Conservation (phyloP, 768 basidiomycete genomes). For the Boletus rubescentipes region DNA sequence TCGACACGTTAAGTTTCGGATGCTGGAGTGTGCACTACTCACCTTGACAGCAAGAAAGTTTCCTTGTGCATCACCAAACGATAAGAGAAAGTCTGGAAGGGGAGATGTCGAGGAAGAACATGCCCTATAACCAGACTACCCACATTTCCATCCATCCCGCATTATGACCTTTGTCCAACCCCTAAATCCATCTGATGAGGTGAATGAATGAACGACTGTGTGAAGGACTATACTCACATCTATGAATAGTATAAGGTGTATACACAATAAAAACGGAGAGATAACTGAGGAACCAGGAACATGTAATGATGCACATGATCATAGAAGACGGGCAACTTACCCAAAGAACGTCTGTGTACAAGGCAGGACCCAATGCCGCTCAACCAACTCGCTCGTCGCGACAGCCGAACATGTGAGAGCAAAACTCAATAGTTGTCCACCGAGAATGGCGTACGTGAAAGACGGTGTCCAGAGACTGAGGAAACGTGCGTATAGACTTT, state of each 20-base stretch:
- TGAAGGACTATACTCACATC: constrained; percentile 51
- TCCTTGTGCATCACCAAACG: constrained; percentile 78
- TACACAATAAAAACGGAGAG: constrained; percentile 68
- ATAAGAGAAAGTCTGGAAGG: constrained; percentile 69
- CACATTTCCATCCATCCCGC: constrained; percentile 89
- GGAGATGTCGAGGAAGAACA: background rate
- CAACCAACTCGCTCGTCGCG: constrained; percentile 73
- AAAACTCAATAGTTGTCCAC: constrained; percentile 28
- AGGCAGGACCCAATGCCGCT: constrained; percentile 65
- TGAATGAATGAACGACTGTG: background rate
- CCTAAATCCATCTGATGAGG: constrained; percentile 62
- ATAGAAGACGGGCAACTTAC: constrained; percentile 42
- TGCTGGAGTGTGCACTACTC: background rate
- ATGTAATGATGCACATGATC: background rate
- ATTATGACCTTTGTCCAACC: constrained; percentile 75
- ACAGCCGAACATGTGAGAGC: constrained; percentile 38
- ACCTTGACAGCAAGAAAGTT: constrained; percentile 84
- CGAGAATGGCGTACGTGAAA: constrained; percentile 27
- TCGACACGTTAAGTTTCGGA: background rate
- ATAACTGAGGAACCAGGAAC: constrained; percentile 49
- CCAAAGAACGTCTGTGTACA: constrained; percentile 80
- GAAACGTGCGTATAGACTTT: constrained; percentile 20
- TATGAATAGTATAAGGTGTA: constrained; percentile 88
- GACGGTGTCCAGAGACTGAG: constrained; percentile 30
- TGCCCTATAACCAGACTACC: constrained; percentile 19